Conservation (phyloP, 2,329 filamentous ascomycete genomes). For the Scopulariopsis brevicaulis region DNA sequence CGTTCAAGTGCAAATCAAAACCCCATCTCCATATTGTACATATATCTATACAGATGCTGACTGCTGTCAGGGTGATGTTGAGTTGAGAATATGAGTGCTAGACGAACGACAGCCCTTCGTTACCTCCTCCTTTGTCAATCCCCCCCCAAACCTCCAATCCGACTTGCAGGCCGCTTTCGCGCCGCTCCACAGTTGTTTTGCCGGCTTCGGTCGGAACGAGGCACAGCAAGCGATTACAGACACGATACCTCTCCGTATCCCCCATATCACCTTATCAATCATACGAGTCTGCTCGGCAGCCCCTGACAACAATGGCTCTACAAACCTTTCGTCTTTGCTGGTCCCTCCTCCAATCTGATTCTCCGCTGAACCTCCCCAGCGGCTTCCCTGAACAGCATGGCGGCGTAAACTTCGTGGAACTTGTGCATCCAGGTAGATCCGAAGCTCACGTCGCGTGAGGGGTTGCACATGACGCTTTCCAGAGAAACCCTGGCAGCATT, state of each 20-base stretch:
- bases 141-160: too few species aligned
- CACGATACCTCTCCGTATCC: not conserved
- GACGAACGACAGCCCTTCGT: too few species aligned
- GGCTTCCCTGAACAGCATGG: not conserved
- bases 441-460: not conserved
- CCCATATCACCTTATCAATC: not conserved
- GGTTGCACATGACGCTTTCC: not conserved
- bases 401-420: not conserved
- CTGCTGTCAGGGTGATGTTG: too few species aligned
- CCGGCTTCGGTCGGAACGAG: too few species aligned
- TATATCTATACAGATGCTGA: too few species aligned
- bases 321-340: not conserved
- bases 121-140: too few species aligned
- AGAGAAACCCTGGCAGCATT: not conserved
- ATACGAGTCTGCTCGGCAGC: not conserved
- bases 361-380: not conserved
- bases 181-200: too few species aligned
- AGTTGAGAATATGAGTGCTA: too few species aligned
- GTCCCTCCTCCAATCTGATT: not conserved
- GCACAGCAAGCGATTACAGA: too few species aligned
- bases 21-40: too few species aligned
- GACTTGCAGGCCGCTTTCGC: too few species aligned
- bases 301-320: not conserved
- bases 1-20: too few species aligned
- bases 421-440: not conserved